Evolutionary conservation across 371 early-diverging fungal genomes (phyloP), one percentile per base, ranked within the genome.

Genomic region (Entomophthora muscae): DNA sequence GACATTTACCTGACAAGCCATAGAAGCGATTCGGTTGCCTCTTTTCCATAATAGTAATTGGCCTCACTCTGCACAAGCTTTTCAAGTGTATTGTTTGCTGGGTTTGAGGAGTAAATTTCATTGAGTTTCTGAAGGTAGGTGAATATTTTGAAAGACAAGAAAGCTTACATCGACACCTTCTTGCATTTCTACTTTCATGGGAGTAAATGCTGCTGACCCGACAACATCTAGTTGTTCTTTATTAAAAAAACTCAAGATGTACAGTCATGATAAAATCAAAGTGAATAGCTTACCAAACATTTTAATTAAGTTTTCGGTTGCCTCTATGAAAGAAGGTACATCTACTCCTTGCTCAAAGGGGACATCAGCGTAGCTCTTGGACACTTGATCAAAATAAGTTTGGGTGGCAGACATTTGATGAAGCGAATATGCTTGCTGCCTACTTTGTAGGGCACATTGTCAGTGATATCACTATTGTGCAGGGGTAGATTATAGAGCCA

Each of bases 11-110:
- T 80, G 67, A 85, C 88, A 58, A 96, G 77, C 97, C 97, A 96
- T 66, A 96, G 74, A 24, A 96, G 78, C 2, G 90, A 93, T 69
- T 91, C 89, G 21, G 93, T 88, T 32, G 93, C 95, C 10, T 78
- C 78, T 64, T 83, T 78, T 72, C 84, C 85, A 72, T 86, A 84
- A 65, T 82, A 82, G 52, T 70, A 76, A 1, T 82, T 77, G 3
- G 61, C 10, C 72, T 96, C 95, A 22, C 76, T 80, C 3, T 73
- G 69, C 61, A 90, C 83, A 52, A 96, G 73, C 55, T 78, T 78
- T 69, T 94, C 83, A 52, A 96, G 79, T n/a, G 94, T 96, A 51
- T 74, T 68, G 69, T 79, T 82, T 57, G 64, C 70, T 12, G 88
- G 83, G 70, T 85, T 77, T 67, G 75, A 68, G 17, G 71, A 58